Conservation (phyloP, 306 rosid species). For the Dalbergia cultrata region DNA sequence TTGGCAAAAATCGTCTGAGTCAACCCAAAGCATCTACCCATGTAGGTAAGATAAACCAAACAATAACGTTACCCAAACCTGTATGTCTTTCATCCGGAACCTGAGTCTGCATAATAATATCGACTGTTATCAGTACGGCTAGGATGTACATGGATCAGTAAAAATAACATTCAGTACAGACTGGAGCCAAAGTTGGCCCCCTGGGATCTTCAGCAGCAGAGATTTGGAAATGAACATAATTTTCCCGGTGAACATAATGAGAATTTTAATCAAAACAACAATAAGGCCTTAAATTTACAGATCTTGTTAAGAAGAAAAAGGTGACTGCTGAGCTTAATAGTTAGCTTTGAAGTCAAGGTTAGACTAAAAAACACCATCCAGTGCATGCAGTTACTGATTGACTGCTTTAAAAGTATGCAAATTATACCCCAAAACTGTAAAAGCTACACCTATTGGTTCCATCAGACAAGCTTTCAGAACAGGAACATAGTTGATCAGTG, state of each 20-base stretch:
- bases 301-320: background rate
- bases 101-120: background rate
- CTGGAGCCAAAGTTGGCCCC: no score
- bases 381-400: background rate
- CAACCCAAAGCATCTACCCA: no score
- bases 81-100: background rate
- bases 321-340: background rate
- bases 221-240: constrained; percentile 8
- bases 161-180: no score
- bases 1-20: no score
- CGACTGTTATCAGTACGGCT: background rate
- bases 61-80: no score
- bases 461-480: constrained; percentile 18
- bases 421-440: constrained; percentile 1
- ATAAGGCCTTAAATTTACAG: constrained; percentile 25
- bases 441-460: constrained; percentile 30
- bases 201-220: background rate
- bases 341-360: constrained; percentile 1
- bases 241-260: background rate
- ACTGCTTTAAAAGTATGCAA: background rate
- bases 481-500: background rate
- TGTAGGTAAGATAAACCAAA: no score
- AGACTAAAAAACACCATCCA: constrained; percentile 1
- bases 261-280: background rate
- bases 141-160: background rate